Evolutionary conservation across 2,329 filamentous ascomycete species (phyloP).

Genomic region (Uncinocarpus reesii): DNA sequence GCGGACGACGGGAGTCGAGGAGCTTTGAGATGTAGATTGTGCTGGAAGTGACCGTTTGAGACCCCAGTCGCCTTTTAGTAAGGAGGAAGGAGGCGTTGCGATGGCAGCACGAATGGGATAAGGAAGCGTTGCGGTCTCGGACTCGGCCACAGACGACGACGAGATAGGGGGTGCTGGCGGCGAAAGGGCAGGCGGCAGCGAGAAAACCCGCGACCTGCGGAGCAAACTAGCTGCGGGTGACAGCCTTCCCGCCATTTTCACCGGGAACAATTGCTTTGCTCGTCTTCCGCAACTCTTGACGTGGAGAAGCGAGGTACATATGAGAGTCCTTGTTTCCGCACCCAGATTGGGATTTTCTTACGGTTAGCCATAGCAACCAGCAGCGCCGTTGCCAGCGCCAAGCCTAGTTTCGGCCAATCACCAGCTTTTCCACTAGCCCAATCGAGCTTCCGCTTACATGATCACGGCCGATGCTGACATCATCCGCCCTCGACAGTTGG

Average conservation of each 20-base stretch:
- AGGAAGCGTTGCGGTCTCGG: conserved; percentile 60
- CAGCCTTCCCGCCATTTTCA: conserved; percentile 29
- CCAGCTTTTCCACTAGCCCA: neutral
- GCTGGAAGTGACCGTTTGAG: conserved; percentile 75
- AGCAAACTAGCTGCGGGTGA: conserved; percentile 60
- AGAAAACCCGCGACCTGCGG: conserved; percentile 80
- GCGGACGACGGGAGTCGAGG: conserved; percentile 61
- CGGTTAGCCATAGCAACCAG: neutral
- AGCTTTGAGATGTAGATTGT: conserved; percentile 60
- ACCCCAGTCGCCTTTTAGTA: conserved; percentile 78
- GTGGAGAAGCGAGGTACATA: neutral
- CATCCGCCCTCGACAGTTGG: neutral
- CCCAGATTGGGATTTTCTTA: conserved; percentile 2
- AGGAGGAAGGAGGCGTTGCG: conserved; percentile 61
- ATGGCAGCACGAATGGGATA: conserved; percentile 79
- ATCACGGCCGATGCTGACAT: neutral
- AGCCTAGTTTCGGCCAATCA: neutral
- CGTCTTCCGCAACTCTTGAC: neutral
- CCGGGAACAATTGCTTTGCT: neutral
- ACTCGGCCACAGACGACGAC: conserved; percentile 42
- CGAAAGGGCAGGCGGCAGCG: conserved; percentile 66
- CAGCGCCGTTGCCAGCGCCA: neutral
- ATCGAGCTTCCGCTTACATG: neutral
- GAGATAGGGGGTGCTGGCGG: conserved; percentile 46
- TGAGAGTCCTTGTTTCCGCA: neutral